Conservation (phyloP, 768 basidiomycete genomes). For the Fistulinella prunicolor region DNA sequence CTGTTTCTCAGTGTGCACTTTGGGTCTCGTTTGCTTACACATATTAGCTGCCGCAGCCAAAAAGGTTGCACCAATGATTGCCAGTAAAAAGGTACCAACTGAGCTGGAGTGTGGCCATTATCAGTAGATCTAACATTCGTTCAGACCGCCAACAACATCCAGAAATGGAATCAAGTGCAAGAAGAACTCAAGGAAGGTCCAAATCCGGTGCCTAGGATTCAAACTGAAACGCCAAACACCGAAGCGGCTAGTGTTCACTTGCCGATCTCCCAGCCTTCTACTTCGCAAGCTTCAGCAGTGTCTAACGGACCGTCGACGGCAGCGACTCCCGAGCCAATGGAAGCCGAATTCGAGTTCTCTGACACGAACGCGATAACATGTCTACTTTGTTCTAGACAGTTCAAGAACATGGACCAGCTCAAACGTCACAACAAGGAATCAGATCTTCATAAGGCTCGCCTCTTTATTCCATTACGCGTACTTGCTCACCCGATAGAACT, state of each 20-base stretch:
- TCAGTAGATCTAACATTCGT: constrained; percentile 3
- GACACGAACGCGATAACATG: constrained; percentile 76
- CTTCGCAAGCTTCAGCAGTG: constrained; percentile 9
- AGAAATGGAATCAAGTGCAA: constrained; percentile 96
- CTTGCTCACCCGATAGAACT: constrained; percentile 28
- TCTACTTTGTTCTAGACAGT: constrained; percentile 88
- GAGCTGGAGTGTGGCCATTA: background rate
- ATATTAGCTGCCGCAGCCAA: constrained; percentile 48
- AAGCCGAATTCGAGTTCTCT: constrained; percentile 78
- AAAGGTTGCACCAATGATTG: constrained; percentile 78
- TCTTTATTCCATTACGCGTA: constrained; percentile 34
- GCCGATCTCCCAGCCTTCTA: constrained; percentile 6
- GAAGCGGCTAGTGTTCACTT: constrained; percentile 5
- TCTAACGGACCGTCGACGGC: constrained; percentile 26
- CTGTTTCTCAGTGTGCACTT: background rate
- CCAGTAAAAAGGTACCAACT: constrained; percentile 73
- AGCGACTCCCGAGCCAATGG: constrained; percentile 40
- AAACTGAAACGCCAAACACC: constrained; percentile 3
- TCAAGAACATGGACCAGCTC: constrained; percentile 84
- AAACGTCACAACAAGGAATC: constrained; percentile 92
- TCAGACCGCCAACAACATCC: constrained; percentile 86
- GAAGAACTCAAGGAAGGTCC: constrained; percentile 67
- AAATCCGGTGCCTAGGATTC: constrained; percentile 22
- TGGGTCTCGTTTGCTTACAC: constrained; percentile 10
- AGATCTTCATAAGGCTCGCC: constrained; percentile 87